phyloP scores from a whole-genome alignment of 2,329 filamentous ascomycete genomes.

The Penicillium frequentans region DNA sequence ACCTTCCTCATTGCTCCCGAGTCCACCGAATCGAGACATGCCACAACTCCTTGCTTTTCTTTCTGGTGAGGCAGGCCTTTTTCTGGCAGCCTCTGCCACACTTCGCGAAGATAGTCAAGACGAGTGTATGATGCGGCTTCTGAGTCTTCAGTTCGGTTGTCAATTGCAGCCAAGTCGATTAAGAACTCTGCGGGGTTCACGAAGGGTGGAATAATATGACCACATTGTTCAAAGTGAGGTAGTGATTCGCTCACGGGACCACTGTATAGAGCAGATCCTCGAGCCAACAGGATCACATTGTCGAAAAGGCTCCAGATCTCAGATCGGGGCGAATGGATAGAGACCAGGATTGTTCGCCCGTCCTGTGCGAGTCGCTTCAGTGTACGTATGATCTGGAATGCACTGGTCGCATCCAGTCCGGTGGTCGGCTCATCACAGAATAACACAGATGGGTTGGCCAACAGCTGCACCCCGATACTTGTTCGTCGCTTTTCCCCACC shows the following conservation, averaged over 20 bases:
- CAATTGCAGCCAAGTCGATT: slow-evolving; percentile 72
- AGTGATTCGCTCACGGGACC: slow-evolving; percentile 60
- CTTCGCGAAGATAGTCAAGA: slow-evolving; percentile 60
- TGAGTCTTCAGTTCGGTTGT: slow-evolving; percentile 67
- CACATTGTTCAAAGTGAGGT: slow-evolving; percentile 62
- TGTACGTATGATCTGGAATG: slow-evolving; percentile 70
- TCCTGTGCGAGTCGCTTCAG: slow-evolving; percentile 67
- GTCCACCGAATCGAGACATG: neutral
- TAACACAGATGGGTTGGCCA: slow-evolving; percentile 75
- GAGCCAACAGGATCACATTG: slow-evolving; percentile 66
- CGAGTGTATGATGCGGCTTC: slow-evolving; percentile 61
- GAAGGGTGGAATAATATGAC: slow-evolving; percentile 65
- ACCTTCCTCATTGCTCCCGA: slow-evolving; percentile 45
- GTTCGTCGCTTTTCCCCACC: slow-evolving; percentile 76
- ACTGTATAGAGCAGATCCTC: slow-evolving; percentile 68
- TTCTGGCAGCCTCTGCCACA: slow-evolving; percentile 51
- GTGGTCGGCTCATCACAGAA: slow-evolving; percentile 81
- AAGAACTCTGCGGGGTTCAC: slow-evolving; percentile 77
- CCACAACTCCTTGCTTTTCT: neutral
- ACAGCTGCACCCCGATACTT: slow-evolving; percentile 74
- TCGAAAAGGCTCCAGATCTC: slow-evolving; percentile 80
- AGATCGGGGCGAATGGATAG: slow-evolving; percentile 74
- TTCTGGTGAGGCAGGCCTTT: neutral
- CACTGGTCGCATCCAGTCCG: slow-evolving; percentile 70
- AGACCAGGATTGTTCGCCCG: slow-evolving; percentile 70